These are phyloP conservation scores for Chaetomium cochliodes DNA, from an alignment of 495 filamentous ascomycete genomes.

Conservation along the genomic window DNA sequence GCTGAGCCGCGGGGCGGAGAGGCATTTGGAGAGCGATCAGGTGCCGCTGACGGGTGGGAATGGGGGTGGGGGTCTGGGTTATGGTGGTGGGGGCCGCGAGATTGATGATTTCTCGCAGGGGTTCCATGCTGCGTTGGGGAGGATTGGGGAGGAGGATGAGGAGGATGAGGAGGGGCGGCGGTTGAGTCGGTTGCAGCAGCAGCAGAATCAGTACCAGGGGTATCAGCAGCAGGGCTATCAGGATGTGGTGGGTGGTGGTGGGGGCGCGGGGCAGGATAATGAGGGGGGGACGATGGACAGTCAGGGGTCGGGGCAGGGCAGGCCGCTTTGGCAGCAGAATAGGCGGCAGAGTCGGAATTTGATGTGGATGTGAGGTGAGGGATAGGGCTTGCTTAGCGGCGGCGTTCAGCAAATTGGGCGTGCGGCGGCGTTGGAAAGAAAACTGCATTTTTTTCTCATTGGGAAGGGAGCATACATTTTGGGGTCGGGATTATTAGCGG, in stretches of 20 bases:
- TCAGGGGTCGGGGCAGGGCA: slow-evolving; percentile 3
- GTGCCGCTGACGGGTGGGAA: slow-evolving; percentile 33
- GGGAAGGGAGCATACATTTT: background rate
- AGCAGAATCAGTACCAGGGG: slow-evolving; percentile 13
- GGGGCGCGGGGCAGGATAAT: background rate
- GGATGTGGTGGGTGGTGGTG: slow-evolving; percentile 19
- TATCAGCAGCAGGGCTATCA: slow-evolving; percentile 25
- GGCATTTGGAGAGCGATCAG: slow-evolving; percentile 29
- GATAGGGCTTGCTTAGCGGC: background rate
- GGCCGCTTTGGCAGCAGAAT: slow-evolving; percentile 52
- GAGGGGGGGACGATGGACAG: slow-evolving; percentile 20
- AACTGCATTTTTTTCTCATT: slow-evolving; percentile 4
- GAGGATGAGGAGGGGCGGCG: slow-evolving; percentile 20
- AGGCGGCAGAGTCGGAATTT: slow-evolving; percentile 46
- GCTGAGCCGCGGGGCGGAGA: slow-evolving; percentile 15
- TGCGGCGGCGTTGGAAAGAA: slow-evolving; percentile 3
- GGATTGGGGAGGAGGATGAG: slow-evolving; percentile 45
- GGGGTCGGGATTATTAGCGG: background rate
- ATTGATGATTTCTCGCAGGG: slow-evolving; percentile 46
- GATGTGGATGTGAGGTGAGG: slow-evolving; percentile 45
- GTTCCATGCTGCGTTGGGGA: slow-evolving; percentile 37
- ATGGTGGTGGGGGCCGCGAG: slow-evolving; percentile 36
- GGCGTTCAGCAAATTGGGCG: slow-evolving; percentile 8
- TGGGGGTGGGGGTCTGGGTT: slow-evolving; percentile 19
- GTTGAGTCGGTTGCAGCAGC: too few relatives aligned